Base-by-base conservation (phyloP, 192 early-diverging fungal species). In the Coemansia sp. region DNA sequence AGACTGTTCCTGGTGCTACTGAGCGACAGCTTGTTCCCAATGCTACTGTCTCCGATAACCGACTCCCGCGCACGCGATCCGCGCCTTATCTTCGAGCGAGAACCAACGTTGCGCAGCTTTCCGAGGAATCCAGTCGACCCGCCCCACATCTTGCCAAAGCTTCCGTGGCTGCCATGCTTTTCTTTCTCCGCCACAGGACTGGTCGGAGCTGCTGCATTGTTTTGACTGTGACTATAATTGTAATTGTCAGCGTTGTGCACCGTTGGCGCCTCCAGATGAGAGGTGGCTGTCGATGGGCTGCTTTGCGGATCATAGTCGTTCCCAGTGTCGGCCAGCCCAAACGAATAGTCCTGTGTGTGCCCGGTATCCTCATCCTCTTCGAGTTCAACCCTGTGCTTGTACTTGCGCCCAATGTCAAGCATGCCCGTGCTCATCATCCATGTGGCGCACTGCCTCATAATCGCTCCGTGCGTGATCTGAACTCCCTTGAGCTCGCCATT, bases 401-500 rank as follows among this genome's bases (percentile, higher is more conserved):
- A 73, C 68, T 75, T 79, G 72, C 77, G 77, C 8, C 77, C 77
- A 32, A 79, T 41, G 26, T 73, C 77, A 4, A 79, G 77, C 72
- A 79, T 73, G 11, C 77, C 77, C 1, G 77, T 75, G 65, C 77
- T 75, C 68, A 71, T 67, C 68, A 79, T 75, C 77, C 77, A 70
- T 1, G 50, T 68, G 1, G 69, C 60, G 57, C 93, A 90, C 63
- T 93, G 92, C 45, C 85, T 72, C 74, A 95, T 87, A 41, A 95
- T 87, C 1, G 90, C 87, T 16, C 86, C 77, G 65, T 95, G 93
- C 13, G 89, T 89, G 16, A 95, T 76, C 43, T 88, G 86, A 19
- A 93, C 90, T 43, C 94, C 94, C 75, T 95, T 94, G 12, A 95
- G 81, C 76, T 92, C 89, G 48, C 93, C 91, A 64, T 90, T 90